Evolutionary conservation across 2,329 filamentous ascomycete species (phyloP).

Genomic region (Ophiostoma himal-ulmi): DNA sequence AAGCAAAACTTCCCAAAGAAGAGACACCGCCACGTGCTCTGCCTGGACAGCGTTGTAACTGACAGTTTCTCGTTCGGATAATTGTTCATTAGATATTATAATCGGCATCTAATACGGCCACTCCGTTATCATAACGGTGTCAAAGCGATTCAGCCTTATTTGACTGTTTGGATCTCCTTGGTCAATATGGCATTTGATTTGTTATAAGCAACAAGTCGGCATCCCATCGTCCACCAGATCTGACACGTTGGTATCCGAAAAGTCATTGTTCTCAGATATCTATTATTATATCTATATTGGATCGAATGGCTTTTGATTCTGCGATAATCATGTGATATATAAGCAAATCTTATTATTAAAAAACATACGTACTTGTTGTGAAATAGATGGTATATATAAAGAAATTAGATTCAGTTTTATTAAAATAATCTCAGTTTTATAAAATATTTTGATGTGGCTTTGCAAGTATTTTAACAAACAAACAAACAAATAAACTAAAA

Average conservation of each 20-base stretch:
- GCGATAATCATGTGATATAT: no score
- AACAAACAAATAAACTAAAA: no score
- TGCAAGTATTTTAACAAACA: no score
- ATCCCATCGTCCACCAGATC: neutral
- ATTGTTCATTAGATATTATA: neutral
- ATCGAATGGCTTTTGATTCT: no score
- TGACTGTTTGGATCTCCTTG: neutral
- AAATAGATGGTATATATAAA: no score
- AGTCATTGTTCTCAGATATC: neutral
- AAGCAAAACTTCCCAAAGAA: slow-evolving; percentile 16
- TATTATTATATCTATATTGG: no score
- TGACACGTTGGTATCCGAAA: neutral
- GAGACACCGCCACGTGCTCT: neutral
- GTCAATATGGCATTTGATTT: neutral
- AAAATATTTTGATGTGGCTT: no score
- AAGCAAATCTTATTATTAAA: no score
- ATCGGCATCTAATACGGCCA: neutral
- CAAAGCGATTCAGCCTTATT: neutral
- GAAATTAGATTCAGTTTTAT: no score
- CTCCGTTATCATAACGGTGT: neutral
- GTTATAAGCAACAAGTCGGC: neutral
- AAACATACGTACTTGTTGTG: no score
- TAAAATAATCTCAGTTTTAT: no score
- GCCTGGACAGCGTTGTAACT: neutral
- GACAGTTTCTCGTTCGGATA: neutral